A percentile compares a stretch with the other conserved stretches of the same genome.
Evolutionary conservation across 345 rosid species (phyloP).

Genomic region (sweet orange (Citrus sinensis)): DVS_A1.0 CM039168.1:4117501-4118000

Average conservation of each 20-base stretch:
- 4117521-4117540: constrained; percentile 6
- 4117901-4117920: neutral
- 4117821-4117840: constrained; percentile 85
- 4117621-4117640: constrained; percentile 81
- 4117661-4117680: constrained; percentile 79
- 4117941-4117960: constrained; percentile 80
- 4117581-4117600: constrained; percentile 75
- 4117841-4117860: constrained; percentile 26
- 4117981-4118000: constrained; percentile 50
- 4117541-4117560: constrained; percentile 9
- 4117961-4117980: constrained; percentile 63
- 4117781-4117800: constrained; percentile 62
- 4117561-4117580: constrained; percentile 64
- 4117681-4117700: constrained; percentile 94
- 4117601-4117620: constrained; percentile 77
- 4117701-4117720: constrained; percentile 67
- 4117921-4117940: constrained; percentile 8
- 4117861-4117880: constrained; percentile 4
- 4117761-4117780: constrained; percentile 58
- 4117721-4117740: constrained; percentile 61
- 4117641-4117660: constrained; percentile 67
- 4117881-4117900: constrained; percentile 1
- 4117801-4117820: constrained; percentile 85
- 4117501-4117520: neutral
- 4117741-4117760: constrained; percentile 55